Base-by-base conservation (phyloP, 495 filamentous ascomycete species). In the Aspergillus steynii region DNA sequence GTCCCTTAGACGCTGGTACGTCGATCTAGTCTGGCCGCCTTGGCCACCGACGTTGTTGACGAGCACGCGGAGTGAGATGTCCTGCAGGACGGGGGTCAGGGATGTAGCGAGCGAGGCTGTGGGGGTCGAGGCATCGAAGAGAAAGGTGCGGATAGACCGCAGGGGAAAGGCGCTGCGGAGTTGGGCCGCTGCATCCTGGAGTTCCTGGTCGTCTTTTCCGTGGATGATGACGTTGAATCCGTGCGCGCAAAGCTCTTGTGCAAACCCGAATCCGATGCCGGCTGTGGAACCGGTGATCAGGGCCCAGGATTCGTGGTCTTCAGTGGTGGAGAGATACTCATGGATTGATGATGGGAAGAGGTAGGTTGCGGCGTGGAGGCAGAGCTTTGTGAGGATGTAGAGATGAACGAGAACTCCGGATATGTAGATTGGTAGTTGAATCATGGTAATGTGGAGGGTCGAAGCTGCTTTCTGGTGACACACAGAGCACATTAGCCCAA, bases 201-300 rank as follows among this genome's bases (percentile, higher is more conserved):
- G 29, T 28, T 34, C 29, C 26, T 28, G 0, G 51, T n/a, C 52
- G 56, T 81, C 84, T 29, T 83, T 78, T 15, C 84, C 85, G 66
- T 86, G 83, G 7, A 87, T 59, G 5, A 85, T 69, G 15, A 86
- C 78, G 61, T 84, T 84, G 77, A 87, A 87, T 28, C 85, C 85
- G 14, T 69, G 65, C 0, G 46, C 50, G n/a, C 80, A 82, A 50
- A 86, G 77, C 59, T 85, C 81, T 37, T 78, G 64, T 15, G 72
- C 69, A 49, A 85, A 73, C 0, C 70, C 74, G 37, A 74, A 75
- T n/a, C 86, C 86, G 37, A 89, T 87, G 4, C 85, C 86, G 50
- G 83, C 83, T 46, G 74, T 83, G 9, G 83, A 77, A 14, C 86
- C 86, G 0, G 86, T 88, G 7, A 88, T 75, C 7, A 88, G 68